Base-by-base conservation (phyloP, 1,284 basidiomycete species). In the Xerocomus nothofagi region DNA sequence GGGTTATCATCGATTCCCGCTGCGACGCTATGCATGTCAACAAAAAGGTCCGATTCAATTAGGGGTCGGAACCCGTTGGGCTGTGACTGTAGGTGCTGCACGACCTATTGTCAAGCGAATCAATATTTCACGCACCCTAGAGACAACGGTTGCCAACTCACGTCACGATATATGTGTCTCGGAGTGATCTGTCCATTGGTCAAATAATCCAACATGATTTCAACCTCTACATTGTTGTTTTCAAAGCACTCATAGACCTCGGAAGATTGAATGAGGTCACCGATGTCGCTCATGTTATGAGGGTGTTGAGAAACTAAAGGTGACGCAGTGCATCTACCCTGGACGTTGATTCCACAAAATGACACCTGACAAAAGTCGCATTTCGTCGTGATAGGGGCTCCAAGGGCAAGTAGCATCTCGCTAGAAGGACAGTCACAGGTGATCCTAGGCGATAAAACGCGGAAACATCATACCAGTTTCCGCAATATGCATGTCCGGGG, bases 221-320 rank as follows among this genome's bases (percentile, higher is more conserved):
- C 88, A 14, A 88, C 88, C 65, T 91, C 88, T 31, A 86, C 76
- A 0, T 75, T 78, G 60, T 91, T 91, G 53, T 77, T 76, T 56
- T 84, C 79, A 62, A 91, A 91, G 55, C 78, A 83, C 24, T 88
- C 88, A 57, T 90, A 91, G 17, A 90, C 75, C 49, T 86, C 84
- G 0, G 79, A 65, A 34, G 83, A 86, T 58, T 85, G 80, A 36
- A 91, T 82, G 46, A 91, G 72, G 62, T 91, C 88, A 27, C 77
- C 68, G 20, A 88, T 62, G 50, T 84, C 84, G 10, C 72, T 69
- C 64, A 91, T 69, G 24, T 76, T 81, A 52, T 89, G 82, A 3
- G 82, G 86, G n/a, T 86, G 80, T 57, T 88, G 87, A 0, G 71
- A 57, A 14, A 68, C 46, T 10, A 91, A 63, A 18, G 77, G 71